These are phyloP conservation scores for Trypanosoma scelopori DNA, from an alignment of 208 protist genomes.

Conservation along the genomic window DNA sequence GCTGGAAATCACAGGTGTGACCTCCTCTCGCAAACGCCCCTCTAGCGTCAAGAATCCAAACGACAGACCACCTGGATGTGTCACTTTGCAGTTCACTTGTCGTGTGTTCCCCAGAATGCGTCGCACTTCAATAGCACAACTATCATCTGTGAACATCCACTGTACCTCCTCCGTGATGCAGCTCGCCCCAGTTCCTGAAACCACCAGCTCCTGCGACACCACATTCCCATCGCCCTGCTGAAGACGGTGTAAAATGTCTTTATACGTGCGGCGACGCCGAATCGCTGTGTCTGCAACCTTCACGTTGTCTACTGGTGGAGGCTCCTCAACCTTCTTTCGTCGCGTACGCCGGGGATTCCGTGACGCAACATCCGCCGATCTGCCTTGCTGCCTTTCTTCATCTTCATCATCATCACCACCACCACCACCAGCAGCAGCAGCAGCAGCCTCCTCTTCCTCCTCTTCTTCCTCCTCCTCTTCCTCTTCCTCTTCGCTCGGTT, in stretches of 20 bases:
- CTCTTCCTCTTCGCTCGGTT: slow-evolving; percentile 43
- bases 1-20: slow-evolving; percentile 34
- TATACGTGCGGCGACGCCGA: slow-evolving; percentile 63
- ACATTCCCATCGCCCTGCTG: slow-evolving; percentile 5
- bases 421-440: too few relatives aligned
- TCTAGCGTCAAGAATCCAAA: slow-evolving; percentile 50
- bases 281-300: slow-evolving; percentile 32
- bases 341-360: background rate
- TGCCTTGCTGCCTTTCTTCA: slow-evolving; percentile 8
- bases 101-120: slow-evolving; percentile 57
- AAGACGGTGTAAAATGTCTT: slow-evolving; percentile 34
- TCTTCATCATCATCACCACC: too few relatives aligned
- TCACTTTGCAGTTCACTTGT: slow-evolving; percentile 48
- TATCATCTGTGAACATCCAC: slow-evolving; percentile 65
- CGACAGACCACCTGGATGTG: slow-evolving; percentile 19
- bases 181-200: slow-evolving; percentile 32
- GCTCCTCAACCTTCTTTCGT: slow-evolving; percentile 27
- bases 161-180: slow-evolving; percentile 51
- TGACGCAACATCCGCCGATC: background rate
- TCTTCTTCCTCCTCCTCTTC: slow-evolving; percentile 65
- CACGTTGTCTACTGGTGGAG: slow-evolving; percentile 45
- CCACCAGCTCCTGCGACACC: slow-evolving; percentile 42
- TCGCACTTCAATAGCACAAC: slow-evolving; percentile 58
- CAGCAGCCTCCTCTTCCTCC: too few relatives aligned
- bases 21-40: background rate